Percentiles rank a stretch among this genome's conserved stretches.
Evolutionary conservation across 805 yeast genomes (phyloP).

Genomic region (Barnettozyma sp.): DNA sequence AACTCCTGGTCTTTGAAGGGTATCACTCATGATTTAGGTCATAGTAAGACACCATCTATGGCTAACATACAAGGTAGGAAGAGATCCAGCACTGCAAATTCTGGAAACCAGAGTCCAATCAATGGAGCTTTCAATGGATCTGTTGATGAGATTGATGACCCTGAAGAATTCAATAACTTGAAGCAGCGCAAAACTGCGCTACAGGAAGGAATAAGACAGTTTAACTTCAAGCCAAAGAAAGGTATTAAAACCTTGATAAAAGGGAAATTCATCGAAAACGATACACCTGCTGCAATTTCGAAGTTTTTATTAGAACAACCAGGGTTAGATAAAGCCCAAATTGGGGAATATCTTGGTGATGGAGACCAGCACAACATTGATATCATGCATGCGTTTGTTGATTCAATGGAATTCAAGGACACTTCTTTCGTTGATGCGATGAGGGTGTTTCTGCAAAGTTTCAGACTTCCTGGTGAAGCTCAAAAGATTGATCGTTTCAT

Average conservation of each 20-base stretch:
- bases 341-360: slow-evolving; percentile 92
- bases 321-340: slow-evolving; percentile 70
- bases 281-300: slow-evolving; percentile 66
- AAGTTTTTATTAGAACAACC: slow-evolving; percentile 64
- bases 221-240: slow-evolving; percentile 78
- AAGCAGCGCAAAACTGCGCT: slow-evolving; percentile 80
- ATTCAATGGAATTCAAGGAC: slow-evolving; percentile 68
- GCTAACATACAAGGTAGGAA: slow-evolving; percentile 17
- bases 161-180: slow-evolving; percentile 75
- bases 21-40: slow-evolving; percentile 24
- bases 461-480: slow-evolving; percentile 95
- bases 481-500: slow-evolving; percentile 95
- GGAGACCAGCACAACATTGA: slow-evolving; percentile 72
- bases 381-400: slow-evolving; percentile 91
- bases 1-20: slow-evolving; percentile 83
- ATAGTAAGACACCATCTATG: slow-evolving; percentile 15
- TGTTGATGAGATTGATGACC: slow-evolving; percentile 51
- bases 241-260: slow-evolving; percentile 62
- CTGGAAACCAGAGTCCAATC: slow-evolving; percentile 13
- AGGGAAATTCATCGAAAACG: slow-evolving; percentile 54
- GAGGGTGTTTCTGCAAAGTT: slow-evolving; percentile 75
- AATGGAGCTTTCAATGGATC: slow-evolving; percentile 10
- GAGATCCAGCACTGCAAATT: slow-evolving; percentile 25
- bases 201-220: slow-evolving; percentile 67
- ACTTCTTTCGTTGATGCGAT: slow-evolving; percentile 77